Percentiles rank a stretch among this genome's conserved stretches.
phyloP scores from a whole-genome alignment of 768 basidiomycete species.

The Solioccasus polychromus region DNA sequence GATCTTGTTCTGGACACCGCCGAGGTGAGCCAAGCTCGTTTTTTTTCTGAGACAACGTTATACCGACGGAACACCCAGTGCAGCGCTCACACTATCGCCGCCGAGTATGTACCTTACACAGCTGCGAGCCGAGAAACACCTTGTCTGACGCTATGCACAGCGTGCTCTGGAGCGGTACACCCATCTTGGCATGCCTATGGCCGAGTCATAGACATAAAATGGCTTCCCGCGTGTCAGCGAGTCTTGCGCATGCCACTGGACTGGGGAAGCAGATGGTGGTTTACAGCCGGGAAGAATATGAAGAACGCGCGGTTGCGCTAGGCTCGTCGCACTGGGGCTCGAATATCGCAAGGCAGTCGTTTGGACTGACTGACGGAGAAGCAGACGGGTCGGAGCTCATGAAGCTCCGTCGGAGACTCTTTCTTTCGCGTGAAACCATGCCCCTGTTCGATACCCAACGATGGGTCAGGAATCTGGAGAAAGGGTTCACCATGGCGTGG shows the following conservation, averaged over 20 bases:
- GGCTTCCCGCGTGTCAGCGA: constrained; percentile 49
- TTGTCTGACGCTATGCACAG: constrained; percentile 24
- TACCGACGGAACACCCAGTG: constrained; percentile 36
- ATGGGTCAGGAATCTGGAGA: constrained; percentile 49
- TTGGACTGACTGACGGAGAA: not conserved
- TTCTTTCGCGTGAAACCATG: constrained; percentile 38
- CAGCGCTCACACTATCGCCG: constrained; percentile 51
- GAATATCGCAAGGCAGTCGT: not conserved
- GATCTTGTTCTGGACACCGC: constrained; percentile 52
- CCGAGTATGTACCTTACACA: constrained; percentile 37
- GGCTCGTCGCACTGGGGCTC: constrained; percentile 30
- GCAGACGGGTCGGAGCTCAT: constrained; percentile 35
- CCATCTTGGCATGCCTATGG: constrained; percentile 44
- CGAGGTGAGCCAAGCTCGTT: constrained; percentile 36
- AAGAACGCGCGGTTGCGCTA: constrained; percentile 42
- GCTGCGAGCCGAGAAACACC: not conserved
- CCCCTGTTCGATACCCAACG: constrained; percentile 48
- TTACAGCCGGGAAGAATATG: constrained; percentile 41
- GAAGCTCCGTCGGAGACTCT: constrained; percentile 40
- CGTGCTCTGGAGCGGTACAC: constrained; percentile 52
- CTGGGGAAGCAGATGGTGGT: constrained; percentile 49
- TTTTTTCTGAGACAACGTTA: too few relatives aligned
- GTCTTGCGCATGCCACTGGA: constrained; percentile 46
- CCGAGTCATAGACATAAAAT: constrained; percentile 47
- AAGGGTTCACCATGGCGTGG: constrained; percentile 43